These are phyloP conservation scores for Chlorella sp. DNA, from an alignment of 139 green algal species.

Conservation along the genomic window DNA sequence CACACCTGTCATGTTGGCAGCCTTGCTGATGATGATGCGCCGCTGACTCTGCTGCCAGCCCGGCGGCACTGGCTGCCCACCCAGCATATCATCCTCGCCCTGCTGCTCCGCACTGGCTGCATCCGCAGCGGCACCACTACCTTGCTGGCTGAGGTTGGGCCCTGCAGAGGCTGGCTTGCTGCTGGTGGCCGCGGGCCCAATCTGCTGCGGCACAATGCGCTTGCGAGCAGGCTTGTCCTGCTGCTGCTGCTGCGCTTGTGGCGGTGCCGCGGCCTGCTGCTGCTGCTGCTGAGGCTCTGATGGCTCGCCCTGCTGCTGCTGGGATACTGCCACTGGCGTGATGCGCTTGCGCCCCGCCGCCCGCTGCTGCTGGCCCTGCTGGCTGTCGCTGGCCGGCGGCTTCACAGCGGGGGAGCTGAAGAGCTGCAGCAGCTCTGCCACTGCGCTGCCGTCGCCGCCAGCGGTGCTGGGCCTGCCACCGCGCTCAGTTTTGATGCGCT, in stretches of 20 bases:
- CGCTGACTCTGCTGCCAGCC: background rate
- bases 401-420: background rate
- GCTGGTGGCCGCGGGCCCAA: background rate
- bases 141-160: background rate
- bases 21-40: conserved; percentile 21
- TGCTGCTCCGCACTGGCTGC: background rate
- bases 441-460: background rate
- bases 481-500: background rate
- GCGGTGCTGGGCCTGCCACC: background rate
- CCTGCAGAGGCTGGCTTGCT: background rate
- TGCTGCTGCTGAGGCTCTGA: background rate
- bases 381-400: background rate
- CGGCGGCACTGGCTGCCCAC: background rate
- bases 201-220: conserved; percentile 24
- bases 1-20: conserved; percentile 15
- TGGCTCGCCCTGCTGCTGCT: no score
- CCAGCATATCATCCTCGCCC: background rate
- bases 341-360: background rate
- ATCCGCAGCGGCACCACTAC: background rate
- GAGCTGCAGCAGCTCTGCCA: conserved; percentile 27
- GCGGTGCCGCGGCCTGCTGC: background rate
- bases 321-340: background rate
- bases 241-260: background rate
- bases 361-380: background rate
- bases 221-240: background rate